A percentile compares a stretch with the other conserved stretches of the same genome.
Evolutionary conservation across 371 early-diverging fungal species (phyloP).

Genomic region (Smittium mucronatum): DNA sequence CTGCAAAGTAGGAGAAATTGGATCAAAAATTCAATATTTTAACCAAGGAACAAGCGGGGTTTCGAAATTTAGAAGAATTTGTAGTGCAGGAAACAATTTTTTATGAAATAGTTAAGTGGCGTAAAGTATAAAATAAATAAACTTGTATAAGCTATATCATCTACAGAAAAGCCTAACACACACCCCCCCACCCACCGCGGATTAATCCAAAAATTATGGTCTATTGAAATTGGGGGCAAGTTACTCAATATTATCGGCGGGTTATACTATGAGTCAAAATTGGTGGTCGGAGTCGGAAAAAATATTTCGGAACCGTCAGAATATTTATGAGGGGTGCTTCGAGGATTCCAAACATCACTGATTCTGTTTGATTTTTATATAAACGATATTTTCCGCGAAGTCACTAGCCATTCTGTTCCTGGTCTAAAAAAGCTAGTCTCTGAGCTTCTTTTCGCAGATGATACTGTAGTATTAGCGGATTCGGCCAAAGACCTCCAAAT

Average conservation of each 20-base stretch:
- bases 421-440: background rate
- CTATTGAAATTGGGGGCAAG: background rate
- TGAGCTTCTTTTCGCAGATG: background rate
- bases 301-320: background rate
- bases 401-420: background rate
- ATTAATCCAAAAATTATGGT: background rate
- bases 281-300: background rate
- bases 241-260: background rate
- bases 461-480: background rate
- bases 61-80: background rate
- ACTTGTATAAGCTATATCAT: background rate
- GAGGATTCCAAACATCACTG: constrained; percentile 3
- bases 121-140: background rate
- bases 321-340: background rate
- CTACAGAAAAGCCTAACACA: constrained; percentile 3
- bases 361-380: constrained; percentile 5
- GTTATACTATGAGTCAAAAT: background rate
- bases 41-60: constrained; percentile 4
- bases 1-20: background rate
- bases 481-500: background rate
- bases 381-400: background rate
- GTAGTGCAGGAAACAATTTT: background rate
- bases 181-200: background rate
- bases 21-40: background rate
- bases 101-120: constrained; percentile 2